A percentile compares a stretch with the other conserved stretches of the same genome.
These are phyloP conservation scores for Fusarium vanettenii DNA, from an alignment of 2,329 filamentous ascomycete species.

Conservation along the genomic window DNA sequence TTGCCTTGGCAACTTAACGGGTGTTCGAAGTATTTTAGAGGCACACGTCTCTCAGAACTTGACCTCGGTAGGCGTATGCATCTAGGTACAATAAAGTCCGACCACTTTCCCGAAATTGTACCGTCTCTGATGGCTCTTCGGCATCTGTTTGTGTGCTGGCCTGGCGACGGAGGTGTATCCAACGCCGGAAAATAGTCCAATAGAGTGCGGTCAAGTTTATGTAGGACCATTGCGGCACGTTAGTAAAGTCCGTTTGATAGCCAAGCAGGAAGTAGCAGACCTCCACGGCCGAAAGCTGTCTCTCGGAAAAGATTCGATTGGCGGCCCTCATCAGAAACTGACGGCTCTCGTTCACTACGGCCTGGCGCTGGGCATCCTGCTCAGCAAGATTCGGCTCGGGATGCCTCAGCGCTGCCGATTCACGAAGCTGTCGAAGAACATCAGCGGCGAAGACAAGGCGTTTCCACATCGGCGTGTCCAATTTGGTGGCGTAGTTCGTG, in stretches of 20 bases:
- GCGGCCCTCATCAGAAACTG: slow-evolving; percentile 6
- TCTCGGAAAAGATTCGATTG: slow-evolving; percentile 5
- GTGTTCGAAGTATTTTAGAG: too few relatives aligned
- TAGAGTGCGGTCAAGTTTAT: slow-evolving; percentile 5
- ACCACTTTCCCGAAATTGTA: background rate
- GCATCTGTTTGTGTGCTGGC: background rate
- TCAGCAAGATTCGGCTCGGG: background rate
- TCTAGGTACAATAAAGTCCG: background rate
- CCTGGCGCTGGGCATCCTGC: background rate
- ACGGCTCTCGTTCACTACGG: background rate
- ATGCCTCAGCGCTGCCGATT: background rate
- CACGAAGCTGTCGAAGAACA: background rate
- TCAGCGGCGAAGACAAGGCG: background rate
- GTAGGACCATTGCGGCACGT: slow-evolving; percentile 2
- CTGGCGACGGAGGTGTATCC: background rate
- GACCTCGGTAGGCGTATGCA: background rate
- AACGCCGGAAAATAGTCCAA: background rate
- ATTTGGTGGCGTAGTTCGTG: slow-evolving; percentile 4
- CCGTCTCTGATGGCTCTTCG: background rate
- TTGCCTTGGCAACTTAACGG: too few relatives aligned
- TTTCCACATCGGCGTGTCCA: slow-evolving; percentile 7
- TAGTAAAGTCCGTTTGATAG: slow-evolving; percentile 6
- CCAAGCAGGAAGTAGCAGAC: slow-evolving; percentile 3
- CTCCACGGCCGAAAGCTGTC: background rate
- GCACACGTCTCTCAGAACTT: background rate